Conservation (phyloP, 768 basidiomycete species). For the Trametes coccinea region DNA sequence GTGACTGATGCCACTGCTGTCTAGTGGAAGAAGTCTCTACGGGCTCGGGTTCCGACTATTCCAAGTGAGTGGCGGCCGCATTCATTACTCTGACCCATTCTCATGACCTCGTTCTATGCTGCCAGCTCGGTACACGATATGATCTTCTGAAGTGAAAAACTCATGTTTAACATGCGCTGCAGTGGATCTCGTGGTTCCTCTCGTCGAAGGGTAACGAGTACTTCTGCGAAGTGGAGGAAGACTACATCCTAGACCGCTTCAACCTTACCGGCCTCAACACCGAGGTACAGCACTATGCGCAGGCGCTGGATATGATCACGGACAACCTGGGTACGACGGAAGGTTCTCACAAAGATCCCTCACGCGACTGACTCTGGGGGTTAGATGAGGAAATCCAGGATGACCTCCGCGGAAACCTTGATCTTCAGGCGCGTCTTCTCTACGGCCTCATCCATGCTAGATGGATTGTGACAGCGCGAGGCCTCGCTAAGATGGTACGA, state of each 20-base stretch:
- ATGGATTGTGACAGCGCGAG: slow-evolving; percentile 94
- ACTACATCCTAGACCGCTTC: slow-evolving; percentile 97
- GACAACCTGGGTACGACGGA: slow-evolving; percentile 79
- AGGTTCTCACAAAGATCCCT: background rate
- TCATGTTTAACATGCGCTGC: background rate
- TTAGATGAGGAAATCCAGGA: slow-evolving; percentile 94
- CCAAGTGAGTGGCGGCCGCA: slow-evolving; percentile 62
- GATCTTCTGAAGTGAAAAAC: too few species aligned
- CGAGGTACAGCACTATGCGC: slow-evolving; percentile 91
- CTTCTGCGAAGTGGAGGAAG: slow-evolving; percentile 99
- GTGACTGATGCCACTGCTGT: background rate
- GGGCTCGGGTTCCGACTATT: slow-evolving; percentile 94
- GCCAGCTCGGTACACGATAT: slow-evolving; percentile 23
- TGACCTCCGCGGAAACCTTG: slow-evolving; percentile 86
- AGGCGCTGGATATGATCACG: slow-evolving; percentile 94
- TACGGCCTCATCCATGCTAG: slow-evolving; percentile 97
- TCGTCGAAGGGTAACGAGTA: slow-evolving; percentile 99
- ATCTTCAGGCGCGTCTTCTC: slow-evolving; percentile 88
- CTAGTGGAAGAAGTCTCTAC: slow-evolving; percentile 86
- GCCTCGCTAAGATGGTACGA: slow-evolving; percentile 90
- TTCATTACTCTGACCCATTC: background rate
- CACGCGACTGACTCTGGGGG: background rate
- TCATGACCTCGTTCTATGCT: background rate
- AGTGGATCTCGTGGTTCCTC: slow-evolving; percentile 99
- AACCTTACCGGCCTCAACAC: slow-evolving; percentile 97